Percentiles rank a stretch among this genome's conserved stretches.
phyloP scores from a whole-genome alignment of 495 filamentous ascomycete genomes.

The Hypomontagnella monticulosa region DNA sequence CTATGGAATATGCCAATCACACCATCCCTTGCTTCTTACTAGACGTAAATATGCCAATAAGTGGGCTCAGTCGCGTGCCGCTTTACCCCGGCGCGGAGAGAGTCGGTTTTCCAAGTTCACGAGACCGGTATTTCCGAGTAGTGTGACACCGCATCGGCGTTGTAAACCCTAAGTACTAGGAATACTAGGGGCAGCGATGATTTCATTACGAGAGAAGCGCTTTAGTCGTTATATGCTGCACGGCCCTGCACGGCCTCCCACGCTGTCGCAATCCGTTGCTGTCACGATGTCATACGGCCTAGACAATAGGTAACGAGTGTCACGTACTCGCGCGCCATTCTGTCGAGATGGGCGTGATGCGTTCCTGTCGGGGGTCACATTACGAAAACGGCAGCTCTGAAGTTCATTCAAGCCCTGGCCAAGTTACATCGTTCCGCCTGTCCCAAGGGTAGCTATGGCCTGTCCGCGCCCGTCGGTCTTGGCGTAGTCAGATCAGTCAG shows the following conservation, averaged over 20 bases:
- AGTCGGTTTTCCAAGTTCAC: constrained; percentile 11
- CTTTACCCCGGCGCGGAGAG: constrained; percentile 1
- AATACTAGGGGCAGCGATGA: not conserved
- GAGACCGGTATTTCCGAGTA: constrained; percentile 17
- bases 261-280: constrained; percentile 30
- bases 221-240: not conserved
- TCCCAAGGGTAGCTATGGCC: constrained; percentile 4
- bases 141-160: constrained; percentile 26
- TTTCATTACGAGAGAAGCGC: constrained; percentile 27
- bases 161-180: constrained; percentile 19
- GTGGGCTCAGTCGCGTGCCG: constrained; percentile 14
- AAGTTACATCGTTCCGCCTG: constrained; percentile 34
- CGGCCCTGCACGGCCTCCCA: not conserved
- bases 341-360: constrained; percentile 33
- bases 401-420: constrained; percentile 27
- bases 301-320: constrained; percentile 17
- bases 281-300: constrained; percentile 33
- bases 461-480: constrained; percentile 25
- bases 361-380: constrained; percentile 10
- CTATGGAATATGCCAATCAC: constrained; percentile 5
- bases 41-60: constrained; percentile 5
- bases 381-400: constrained; percentile 42
- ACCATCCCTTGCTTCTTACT: constrained; percentile 3
- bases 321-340: constrained; percentile 36
- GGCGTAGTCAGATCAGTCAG: constrained; percentile 29